Percentiles rank a stretch among this genome's conserved stretches.
Evolutionary conservation across 1,284 basidiomycete genomes (phyloP).

Genomic region (Ustilago nuda): DNA sequence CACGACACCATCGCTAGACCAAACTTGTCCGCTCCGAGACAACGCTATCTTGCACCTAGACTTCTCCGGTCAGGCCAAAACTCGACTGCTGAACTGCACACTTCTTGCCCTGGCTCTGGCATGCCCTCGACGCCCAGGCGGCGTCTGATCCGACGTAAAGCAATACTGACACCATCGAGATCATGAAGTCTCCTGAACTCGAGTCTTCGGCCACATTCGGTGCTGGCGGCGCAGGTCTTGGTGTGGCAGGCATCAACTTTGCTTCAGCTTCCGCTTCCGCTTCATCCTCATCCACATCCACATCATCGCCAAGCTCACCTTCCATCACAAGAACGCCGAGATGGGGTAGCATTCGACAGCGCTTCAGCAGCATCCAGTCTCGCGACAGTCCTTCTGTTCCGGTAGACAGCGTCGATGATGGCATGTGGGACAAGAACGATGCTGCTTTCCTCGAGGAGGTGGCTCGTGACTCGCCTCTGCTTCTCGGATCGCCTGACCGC

Average conservation of each 20-base stretch:
- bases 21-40: neutral
- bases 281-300: conserved; percentile 1
- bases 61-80: neutral
- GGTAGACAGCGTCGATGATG: conserved; percentile 38
- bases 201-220: conserved; percentile 13
- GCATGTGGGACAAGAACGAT: conserved; percentile 53
- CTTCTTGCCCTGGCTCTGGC: neutral
- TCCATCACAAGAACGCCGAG: conserved; percentile 22
- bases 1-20: neutral
- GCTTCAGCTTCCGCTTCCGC: conserved; percentile 10
- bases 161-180: neutral
- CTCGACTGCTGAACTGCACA: conserved; percentile 1
- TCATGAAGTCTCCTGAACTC: conserved; percentile 25
- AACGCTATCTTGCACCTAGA: conserved; percentile 2
- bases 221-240: conserved; percentile 10
- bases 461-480: conserved; percentile 28
- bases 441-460: conserved; percentile 51
- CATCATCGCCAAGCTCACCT: conserved; percentile 13
- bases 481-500: conserved; percentile 17
- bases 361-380: conserved; percentile 42
- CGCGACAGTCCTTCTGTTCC: conserved; percentile 27
- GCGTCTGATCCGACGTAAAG: neutral
- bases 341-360: conserved; percentile 45
- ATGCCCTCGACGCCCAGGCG: conserved; percentile 1
- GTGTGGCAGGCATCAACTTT: conserved; percentile 21